A percentile compares a stretch with the other conserved stretches of the same genome.
These are phyloP conservation scores for Fusarium illudens DNA, from an alignment of 2,329 filamentous ascomycete species.

Conservation along the genomic window DNA sequence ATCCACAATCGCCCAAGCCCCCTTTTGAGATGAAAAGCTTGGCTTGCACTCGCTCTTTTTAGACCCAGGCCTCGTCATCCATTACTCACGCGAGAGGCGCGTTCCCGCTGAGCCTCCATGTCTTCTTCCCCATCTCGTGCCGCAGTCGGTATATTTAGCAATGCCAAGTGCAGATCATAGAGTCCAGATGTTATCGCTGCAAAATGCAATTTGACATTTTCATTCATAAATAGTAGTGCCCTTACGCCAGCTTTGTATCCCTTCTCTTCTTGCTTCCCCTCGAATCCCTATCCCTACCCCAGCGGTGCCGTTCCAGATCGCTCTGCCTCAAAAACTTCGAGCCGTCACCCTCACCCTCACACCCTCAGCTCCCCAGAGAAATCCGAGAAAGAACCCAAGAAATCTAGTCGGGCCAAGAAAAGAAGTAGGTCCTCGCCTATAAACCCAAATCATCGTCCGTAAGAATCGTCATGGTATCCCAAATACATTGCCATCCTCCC, in stretches of 20 bases:
- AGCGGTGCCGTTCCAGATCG: slow-evolving; percentile 5
- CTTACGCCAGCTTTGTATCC: slow-evolving; percentile 18
- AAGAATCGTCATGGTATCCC: slow-evolving; percentile 35
- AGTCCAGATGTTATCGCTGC: not conserved
- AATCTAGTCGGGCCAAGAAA: slow-evolving; percentile 22
- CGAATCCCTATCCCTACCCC: slow-evolving; percentile 4
- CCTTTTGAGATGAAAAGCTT: slow-evolving; percentile 28
- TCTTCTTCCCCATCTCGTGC: not conserved
- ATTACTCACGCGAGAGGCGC: slow-evolving; percentile 22
- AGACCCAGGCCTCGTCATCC: slow-evolving; percentile 31
- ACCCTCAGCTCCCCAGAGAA: slow-evolving; percentile 1
- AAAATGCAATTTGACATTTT: not conserved
- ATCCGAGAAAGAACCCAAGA: slow-evolving; percentile 1
- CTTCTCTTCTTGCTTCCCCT: slow-evolving; percentile 8
- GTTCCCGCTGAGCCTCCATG: slow-evolving; percentile 33
- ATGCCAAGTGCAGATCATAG: slow-evolving; percentile 33
- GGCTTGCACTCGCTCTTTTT: slow-evolving; percentile 20
- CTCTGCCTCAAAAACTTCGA: slow-evolving; percentile 18
- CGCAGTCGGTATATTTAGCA: slow-evolving; percentile 32
- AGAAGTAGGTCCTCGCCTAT: slow-evolving; percentile 13
- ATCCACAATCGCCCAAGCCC: slow-evolving; percentile 7
- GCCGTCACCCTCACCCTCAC: too few species aligned
- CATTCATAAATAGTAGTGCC: slow-evolving; percentile 28
- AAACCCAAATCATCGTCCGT: slow-evolving; percentile 20
- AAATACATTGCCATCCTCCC: slow-evolving; percentile 15